phyloP scores from a whole-genome alignment of 2,329 filamentous ascomycete genomes.

The Talaromyces sp. region DNA sequence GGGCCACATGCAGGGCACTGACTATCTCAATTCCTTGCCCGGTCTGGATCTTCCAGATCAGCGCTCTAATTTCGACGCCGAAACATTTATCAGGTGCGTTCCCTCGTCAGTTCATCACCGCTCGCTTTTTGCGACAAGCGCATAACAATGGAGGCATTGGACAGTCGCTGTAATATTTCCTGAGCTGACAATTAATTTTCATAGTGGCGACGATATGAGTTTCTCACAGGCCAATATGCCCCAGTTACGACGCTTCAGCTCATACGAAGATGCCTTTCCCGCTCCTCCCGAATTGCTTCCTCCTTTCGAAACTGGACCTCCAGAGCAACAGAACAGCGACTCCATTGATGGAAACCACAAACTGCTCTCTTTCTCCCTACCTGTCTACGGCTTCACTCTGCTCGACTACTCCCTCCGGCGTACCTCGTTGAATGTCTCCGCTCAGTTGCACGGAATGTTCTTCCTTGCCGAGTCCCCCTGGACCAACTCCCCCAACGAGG shows the following conservation, averaged over 20 bases:
- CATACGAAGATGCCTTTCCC: slow-evolving; percentile 50
- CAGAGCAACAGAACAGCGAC: slow-evolving; percentile 42
- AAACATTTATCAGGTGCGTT: slow-evolving; percentile 58
- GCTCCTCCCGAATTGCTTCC: slow-evolving; percentile 29
- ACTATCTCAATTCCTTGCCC: slow-evolving; percentile 49
- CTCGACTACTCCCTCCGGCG: slow-evolving; percentile 58
- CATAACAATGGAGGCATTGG: neutral
- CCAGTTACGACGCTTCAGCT: slow-evolving; percentile 49
- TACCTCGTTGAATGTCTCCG: slow-evolving; percentile 56
- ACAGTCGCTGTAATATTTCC: neutral
- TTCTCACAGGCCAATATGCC: slow-evolving; percentile 46
- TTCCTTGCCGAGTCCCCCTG: slow-evolving; percentile 64
- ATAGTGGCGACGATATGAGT: slow-evolving; percentile 51
- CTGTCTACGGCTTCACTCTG: slow-evolving; percentile 58
- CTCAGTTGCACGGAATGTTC: slow-evolving; percentile 67
- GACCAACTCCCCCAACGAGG: slow-evolving; percentile 54
- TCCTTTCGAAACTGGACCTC: slow-evolving; percentile 41
- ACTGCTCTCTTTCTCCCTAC: slow-evolving; percentile 69
- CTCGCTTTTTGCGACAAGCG: slow-evolving; percentile 4
- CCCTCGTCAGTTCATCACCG: slow-evolving; percentile 4
- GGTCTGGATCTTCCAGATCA: slow-evolving; percentile 56
- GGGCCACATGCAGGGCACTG: slow-evolving; percentile 48
- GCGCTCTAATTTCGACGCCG: slow-evolving; percentile 58
- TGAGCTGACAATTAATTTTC: neutral
- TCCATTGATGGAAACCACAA: slow-evolving; percentile 65